These are phyloP conservation scores for Cicer chorassanicum DNA, from an alignment of 306 rosid species.

Conservation along the genomic window DNA sequence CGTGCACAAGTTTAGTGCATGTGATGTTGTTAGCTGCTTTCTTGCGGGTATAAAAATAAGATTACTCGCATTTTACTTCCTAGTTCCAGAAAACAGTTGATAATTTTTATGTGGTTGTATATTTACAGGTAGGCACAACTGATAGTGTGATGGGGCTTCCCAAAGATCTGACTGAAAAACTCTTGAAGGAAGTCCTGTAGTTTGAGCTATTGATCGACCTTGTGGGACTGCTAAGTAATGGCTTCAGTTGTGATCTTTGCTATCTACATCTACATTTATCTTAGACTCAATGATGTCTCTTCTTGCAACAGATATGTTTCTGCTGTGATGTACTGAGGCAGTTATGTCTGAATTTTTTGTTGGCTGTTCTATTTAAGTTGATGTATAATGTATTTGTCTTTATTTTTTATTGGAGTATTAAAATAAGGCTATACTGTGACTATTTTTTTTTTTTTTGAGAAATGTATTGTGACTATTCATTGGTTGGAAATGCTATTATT, in stretches of 20 bases:
- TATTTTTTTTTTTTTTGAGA: background rate
- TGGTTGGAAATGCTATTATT: background rate
- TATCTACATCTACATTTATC: conserved; percentile 12
- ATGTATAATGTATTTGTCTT: background rate
- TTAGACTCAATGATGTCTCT: conserved; percentile 24
- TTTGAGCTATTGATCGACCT: conserved; percentile 28
- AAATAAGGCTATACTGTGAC: background rate
- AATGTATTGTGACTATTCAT: conserved; percentile 3
- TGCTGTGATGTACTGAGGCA: conserved; percentile 22
- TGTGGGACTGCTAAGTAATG: conserved; percentile 29
- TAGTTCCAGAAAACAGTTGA: background rate
- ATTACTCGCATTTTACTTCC: conserved; percentile 18
- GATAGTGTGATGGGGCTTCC: conserved; percentile 99
- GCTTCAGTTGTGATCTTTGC: conserved; percentile 24
- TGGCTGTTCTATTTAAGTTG: conserved; percentile 17
- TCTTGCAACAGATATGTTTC: conserved; percentile 31
- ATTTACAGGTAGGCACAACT: conserved; percentile 83
- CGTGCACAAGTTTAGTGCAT: conserved; percentile 22
- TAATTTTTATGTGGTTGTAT: conserved; percentile 41
- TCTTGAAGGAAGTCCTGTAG: conserved; percentile 71
- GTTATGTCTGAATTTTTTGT: conserved; percentile 19
- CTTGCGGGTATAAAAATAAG: conserved; percentile 8
- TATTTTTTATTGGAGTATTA: conserved; percentile 7
- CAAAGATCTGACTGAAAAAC: conserved; percentile 72
- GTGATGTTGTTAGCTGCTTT: conserved; percentile 30